phyloP scores from a whole-genome alignment of 495 filamentous ascomycete genomes.

The Rostrohypoxylon terebratum region DNA sequence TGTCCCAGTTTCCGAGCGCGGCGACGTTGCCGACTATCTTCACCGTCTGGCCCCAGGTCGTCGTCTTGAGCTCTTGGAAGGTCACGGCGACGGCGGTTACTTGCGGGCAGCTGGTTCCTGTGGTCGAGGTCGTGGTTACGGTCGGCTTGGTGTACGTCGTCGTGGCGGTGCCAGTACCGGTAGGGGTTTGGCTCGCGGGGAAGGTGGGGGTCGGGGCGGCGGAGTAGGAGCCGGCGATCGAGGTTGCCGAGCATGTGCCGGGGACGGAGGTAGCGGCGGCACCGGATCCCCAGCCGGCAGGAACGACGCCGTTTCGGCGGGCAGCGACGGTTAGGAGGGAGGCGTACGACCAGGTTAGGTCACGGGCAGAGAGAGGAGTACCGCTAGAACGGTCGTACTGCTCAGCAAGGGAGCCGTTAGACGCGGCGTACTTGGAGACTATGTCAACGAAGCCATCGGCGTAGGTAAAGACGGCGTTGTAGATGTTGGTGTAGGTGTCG shows the following conservation, averaged over 20 bases:
- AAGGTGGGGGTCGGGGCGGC: conserved; percentile 65
- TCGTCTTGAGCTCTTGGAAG: conserved; percentile 68
- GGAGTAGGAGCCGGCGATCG: conserved; percentile 69
- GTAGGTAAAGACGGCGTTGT: conserved; percentile 67
- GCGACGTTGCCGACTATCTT: conserved; percentile 67
- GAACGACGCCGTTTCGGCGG: conserved; percentile 61
- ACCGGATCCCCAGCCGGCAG: conserved; percentile 64
- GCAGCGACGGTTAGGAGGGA: conserved; percentile 70
- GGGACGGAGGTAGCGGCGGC: conserved; percentile 62
- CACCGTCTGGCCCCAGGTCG: conserved; percentile 68
- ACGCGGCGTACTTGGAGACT: conserved; percentile 60
- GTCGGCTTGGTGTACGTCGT: conserved; percentile 52
- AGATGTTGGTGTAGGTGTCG: conserved; percentile 62
- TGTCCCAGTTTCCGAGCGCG: conserved; percentile 69
- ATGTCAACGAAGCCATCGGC: conserved; percentile 73
- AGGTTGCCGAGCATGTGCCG: conserved; percentile 61
- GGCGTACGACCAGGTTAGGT: conserved; percentile 78
- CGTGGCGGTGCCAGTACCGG: conserved; percentile 40
- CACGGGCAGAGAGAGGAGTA: conserved; percentile 63
- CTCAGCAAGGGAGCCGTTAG: conserved; percentile 69
- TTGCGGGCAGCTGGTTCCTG: conserved; percentile 50
- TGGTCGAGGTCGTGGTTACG: conserved; percentile 45
- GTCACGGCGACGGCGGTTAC: conserved; percentile 66
- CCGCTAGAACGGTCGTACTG: conserved; percentile 69
- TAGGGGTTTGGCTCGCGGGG: conserved; percentile 65